These are phyloP conservation scores for Hirschioporus abietinus DNA, from an alignment of 768 basidiomycete genomes.

Conservation along the genomic window DNA sequence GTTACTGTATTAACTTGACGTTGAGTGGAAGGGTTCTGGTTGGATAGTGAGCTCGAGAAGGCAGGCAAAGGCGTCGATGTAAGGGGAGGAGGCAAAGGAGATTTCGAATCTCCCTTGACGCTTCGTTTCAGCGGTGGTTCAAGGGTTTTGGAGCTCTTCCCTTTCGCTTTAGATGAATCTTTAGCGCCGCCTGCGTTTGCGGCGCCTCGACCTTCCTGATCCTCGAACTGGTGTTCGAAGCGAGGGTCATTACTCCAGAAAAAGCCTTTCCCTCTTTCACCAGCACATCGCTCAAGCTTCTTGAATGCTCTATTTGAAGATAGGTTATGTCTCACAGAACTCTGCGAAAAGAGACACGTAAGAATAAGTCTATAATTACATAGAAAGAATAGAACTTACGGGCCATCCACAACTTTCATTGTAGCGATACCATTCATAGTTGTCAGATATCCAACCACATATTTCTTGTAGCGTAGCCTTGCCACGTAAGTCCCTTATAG, in stretches of 20 bases:
- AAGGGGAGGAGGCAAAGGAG: conserved; percentile 60
- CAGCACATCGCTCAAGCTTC: conserved; percentile 80
- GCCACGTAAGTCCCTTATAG: conserved; percentile 74
- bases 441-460: conserved; percentile 84
- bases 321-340: conserved; percentile 92
- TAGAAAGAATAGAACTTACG: conserved; percentile 41
- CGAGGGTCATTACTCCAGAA: conserved; percentile 89
- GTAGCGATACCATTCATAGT: conserved; percentile 86
- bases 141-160: conserved; percentile 41
- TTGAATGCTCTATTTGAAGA: conserved; percentile 89
- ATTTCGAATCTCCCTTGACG: conserved; percentile 56
- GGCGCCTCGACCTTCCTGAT: conserved; percentile 55
- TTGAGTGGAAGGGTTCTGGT: conserved; percentile 10
- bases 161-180: conserved; percentile 23
- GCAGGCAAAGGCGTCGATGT: conserved; percentile 53
- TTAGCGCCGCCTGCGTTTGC: conserved; percentile 23
- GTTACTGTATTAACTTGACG: conserved; percentile 12
- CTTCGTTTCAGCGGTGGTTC: conserved; percentile 70
- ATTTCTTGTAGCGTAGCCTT: conserved; percentile 92
- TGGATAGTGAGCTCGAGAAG: conserved; percentile 11
- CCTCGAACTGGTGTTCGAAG: conserved; percentile 60
- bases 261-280: conserved; percentile 86
- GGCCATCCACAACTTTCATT: conserved; percentile 86
- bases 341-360: conserved; percentile 39
- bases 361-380: conserved; percentile 4